Percentiles rank a stretch among this genome's conserved stretches.
Evolutionary conservation across 306 rosid genomes (phyloP).

Genomic region (Citrullus colocynthis): DNA sequence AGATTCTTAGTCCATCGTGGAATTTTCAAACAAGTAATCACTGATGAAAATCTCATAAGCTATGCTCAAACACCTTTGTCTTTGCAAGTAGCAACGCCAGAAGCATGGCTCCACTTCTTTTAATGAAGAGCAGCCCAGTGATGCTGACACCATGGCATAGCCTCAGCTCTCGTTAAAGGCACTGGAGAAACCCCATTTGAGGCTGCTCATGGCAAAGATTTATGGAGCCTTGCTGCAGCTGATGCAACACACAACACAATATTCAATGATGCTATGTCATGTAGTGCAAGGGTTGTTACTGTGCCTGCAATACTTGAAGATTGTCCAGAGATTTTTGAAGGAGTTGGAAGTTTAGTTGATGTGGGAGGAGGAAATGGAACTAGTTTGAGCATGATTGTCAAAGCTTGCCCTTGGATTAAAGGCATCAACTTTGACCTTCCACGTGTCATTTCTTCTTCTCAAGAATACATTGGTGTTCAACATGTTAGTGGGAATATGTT

Average conservation of each 20-base stretch:
- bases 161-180: slow-evolving; percentile 9
- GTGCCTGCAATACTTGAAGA: slow-evolving; percentile 22
- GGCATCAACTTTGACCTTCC: slow-evolving; percentile 64
- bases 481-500: slow-evolving; percentile 60
- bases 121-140: slow-evolving; percentile 14
- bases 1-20: slow-evolving; percentile 29
- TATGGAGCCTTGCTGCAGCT: slow-evolving; percentile 28
- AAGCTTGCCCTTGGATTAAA: slow-evolving; percentile 30
- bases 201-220: slow-evolving; percentile 30
- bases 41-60: not conserved
- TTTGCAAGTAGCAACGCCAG: not conserved
- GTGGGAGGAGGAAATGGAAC: slow-evolving; percentile 75
- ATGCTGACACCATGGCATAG: slow-evolving; percentile 27
- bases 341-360: slow-evolving; percentile 40
- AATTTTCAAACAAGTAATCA: slow-evolving; percentile 27
- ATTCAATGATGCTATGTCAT: slow-evolving; percentile 55
- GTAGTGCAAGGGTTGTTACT: slow-evolving; percentile 15
- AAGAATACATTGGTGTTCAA: slow-evolving; percentile 11
- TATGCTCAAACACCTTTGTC: slow-evolving; percentile 26
- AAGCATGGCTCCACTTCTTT: slow-evolving; percentile 15
- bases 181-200: slow-evolving; percentile 14
- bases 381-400: slow-evolving; percentile 12
- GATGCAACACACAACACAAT: slow-evolving; percentile 28
- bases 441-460: slow-evolving; percentile 34
- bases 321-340: slow-evolving; percentile 32